Percentiles rank a stretch among this genome's conserved stretches.
Conservation (phyloP, 371 early-diverging fungal species). For the Mortierella sp. region DNA sequence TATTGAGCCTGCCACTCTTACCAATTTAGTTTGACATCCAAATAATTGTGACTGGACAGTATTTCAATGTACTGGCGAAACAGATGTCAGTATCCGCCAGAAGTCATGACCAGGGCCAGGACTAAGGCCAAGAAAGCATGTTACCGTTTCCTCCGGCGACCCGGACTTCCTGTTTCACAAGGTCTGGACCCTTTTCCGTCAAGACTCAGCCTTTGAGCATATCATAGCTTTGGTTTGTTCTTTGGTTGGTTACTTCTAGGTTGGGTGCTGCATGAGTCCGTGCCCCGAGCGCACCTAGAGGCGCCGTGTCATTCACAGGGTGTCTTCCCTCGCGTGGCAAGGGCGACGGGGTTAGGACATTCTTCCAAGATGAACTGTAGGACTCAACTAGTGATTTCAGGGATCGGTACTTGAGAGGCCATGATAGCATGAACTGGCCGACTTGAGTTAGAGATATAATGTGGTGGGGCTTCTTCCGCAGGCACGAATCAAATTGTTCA, state of each 20-base stretch:
- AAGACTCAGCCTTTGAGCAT: not conserved
- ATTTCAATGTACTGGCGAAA: too few relatives aligned
- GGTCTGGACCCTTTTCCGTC: too few relatives aligned
- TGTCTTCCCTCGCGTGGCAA: not conserved
- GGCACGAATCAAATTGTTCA: not conserved
- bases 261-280: not conserved
- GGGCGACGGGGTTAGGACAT: not conserved
- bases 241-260: not conserved
- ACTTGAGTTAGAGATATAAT: not conserved
- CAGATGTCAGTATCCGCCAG: too few relatives aligned
- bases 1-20: too few relatives aligned
- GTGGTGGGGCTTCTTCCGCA: not conserved
- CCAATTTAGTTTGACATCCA: too few relatives aligned
- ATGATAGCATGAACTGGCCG: not conserved
- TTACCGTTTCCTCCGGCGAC: too few relatives aligned
- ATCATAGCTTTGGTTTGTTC: not conserved
- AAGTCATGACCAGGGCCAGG: too few relatives aligned
- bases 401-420: not conserved
- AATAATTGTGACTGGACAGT: too few relatives aligned
- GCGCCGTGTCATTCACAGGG: slow-evolving; percentile 1
- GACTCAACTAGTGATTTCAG: not conserved
- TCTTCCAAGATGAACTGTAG: not conserved
- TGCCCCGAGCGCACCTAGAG: not conserved
- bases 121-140: too few relatives aligned
- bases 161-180: too few relatives aligned